Evolutionary conservation across 495 filamentous ascomycete genomes (phyloP).

Genomic region (Talaromyces borbonicus): DNA sequence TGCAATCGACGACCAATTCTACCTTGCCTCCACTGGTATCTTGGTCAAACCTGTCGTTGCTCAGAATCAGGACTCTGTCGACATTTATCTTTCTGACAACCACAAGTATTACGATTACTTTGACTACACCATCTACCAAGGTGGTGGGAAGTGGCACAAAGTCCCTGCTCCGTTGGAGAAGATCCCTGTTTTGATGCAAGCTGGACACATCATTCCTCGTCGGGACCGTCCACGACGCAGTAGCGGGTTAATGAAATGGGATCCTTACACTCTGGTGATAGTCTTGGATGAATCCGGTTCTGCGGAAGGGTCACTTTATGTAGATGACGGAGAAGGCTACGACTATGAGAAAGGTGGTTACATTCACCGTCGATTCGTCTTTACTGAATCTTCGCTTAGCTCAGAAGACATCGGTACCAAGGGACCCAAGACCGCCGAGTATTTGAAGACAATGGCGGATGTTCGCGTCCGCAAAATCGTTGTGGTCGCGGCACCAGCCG

Average conservation of each 20-base stretch:
- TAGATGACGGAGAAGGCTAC: slow-evolving; percentile 91
- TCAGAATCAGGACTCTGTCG: slow-evolving; percentile 58
- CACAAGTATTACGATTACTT: slow-evolving; percentile 94
- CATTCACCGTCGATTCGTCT: slow-evolving; percentile 71
- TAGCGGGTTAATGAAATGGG: slow-evolving; percentile 80
- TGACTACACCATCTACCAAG: slow-evolving; percentile 63
- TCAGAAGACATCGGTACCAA: slow-evolving; percentile 36
- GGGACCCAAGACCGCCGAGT: slow-evolving; percentile 58
- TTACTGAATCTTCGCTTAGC: slow-evolving; percentile 44
- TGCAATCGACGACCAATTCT: slow-evolving; percentile 85
- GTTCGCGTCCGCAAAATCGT: slow-evolving; percentile 78
- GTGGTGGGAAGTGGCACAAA: slow-evolving; percentile 54
- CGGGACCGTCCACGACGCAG: slow-evolving; percentile 80
- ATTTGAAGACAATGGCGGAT: slow-evolving; percentile 61
- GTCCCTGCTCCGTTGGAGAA: slow-evolving; percentile 71
- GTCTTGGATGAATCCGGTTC: slow-evolving; percentile 58
- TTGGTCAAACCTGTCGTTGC: slow-evolving; percentile 79
- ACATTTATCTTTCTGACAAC: slow-evolving; percentile 78
- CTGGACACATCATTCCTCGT: slow-evolving; percentile 83
- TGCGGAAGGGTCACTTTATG: slow-evolving; percentile 75
- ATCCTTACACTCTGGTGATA: slow-evolving; percentile 87
- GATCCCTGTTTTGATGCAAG: slow-evolving; percentile 82
- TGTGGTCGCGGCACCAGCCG: slow-evolving; percentile 63
- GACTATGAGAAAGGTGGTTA: slow-evolving; percentile 77
- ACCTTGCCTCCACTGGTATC: slow-evolving; percentile 75